Base-by-base conservation (phyloP, 139 green algal species). In the Eudorina sp. region DNA sequence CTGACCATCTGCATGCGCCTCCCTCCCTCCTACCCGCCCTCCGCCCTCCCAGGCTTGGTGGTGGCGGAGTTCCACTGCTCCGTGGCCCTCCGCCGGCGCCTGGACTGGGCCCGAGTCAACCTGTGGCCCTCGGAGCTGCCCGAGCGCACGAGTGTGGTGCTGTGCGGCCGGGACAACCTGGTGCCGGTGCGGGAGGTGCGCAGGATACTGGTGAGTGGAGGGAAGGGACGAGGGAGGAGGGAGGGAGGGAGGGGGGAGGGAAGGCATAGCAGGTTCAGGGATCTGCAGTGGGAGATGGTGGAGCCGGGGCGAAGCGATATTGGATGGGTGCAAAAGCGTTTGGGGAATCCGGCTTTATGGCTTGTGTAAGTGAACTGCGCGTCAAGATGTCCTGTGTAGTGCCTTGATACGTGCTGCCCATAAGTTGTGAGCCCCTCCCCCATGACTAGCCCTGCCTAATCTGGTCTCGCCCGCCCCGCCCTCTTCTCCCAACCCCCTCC, bases 71-170 rank as follows among this genome's bases (percentile, higher is more conserved):
- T 92, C 48, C 69, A 86, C 64, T 84, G 70, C 77, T 85, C 90
- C 23, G 85, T 82, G n/a, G 86, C 86, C 19, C 84, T 92, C 8
- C 81, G 82, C 16, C 90, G 85, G 23, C 66, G 79, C 38, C 82
- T 88, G 53, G 70, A 89, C 82, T 93, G 90, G 90, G 53, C 81
- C 38, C 29, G 69, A 21, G 53, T 93, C 64, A 93, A 93, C 81
- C 73, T 93, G 74, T 93, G 90, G 90, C 80, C 86, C 18, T 74
- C 46, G 1, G 90, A 93, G 60, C 62, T 90, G 74, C 86, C 88
- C 23, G 45, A 43, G 23, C 6, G 40, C 53, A 74, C 19, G 69
- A 89, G 72, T 0, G 85, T 92, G 29, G 79, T 90, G 31, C 78
- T 92, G 6, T 43, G 5, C 3, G 89, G 89, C 55, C 27, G 48